A percentile compares a stretch with the other conserved stretches of the same genome.
These are phyloP conservation scores for Furcasterigmium furcatum DNA, from an alignment of 2,329 filamentous ascomycete genomes.

Conservation along the genomic window DNA sequence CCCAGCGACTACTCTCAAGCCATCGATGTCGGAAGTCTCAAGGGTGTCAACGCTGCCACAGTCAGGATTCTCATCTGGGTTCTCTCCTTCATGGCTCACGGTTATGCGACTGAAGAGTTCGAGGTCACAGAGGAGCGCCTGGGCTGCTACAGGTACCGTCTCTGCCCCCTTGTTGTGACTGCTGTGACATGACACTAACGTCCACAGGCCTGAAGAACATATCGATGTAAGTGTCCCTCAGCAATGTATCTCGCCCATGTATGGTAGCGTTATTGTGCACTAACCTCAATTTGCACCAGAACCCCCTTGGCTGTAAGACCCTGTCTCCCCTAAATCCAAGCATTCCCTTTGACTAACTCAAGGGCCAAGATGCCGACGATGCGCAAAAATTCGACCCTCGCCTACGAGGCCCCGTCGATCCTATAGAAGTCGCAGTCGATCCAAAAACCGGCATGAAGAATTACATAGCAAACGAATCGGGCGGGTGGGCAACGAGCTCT, in stretches of 20 bases:
- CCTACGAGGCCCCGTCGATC: constrained; percentile 74
- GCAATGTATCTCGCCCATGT: too few relatives aligned
- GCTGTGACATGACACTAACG: background rate
- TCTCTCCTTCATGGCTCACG: constrained; percentile 76
- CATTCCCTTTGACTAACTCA: too few relatives aligned
- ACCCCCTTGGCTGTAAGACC: constrained; percentile 63
- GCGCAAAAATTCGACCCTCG: constrained; percentile 79
- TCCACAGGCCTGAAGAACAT: constrained; percentile 64
- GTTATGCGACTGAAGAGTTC: constrained; percentile 83
- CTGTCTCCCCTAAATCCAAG: too few relatives aligned
- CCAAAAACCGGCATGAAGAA: constrained; percentile 93
- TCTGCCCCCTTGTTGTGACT: background rate
- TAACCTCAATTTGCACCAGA: too few relatives aligned
- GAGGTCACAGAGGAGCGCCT: constrained; percentile 79
- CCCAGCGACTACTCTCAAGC: constrained; percentile 82
- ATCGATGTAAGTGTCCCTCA: constrained; percentile 40
- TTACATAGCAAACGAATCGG: constrained; percentile 90
- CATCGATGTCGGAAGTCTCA: constrained; percentile 75
- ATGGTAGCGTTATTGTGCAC: too few relatives aligned
- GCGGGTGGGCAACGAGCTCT: constrained; percentile 84
- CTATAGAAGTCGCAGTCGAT: constrained; percentile 71
- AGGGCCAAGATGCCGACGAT: constrained; percentile 67
- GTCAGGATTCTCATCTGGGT: constrained; percentile 78
- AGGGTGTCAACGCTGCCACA: constrained; percentile 73
- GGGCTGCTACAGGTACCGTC: constrained; percentile 58